Base-by-base conservation (phyloP, 2,329 filamentous ascomycete genomes). In the Aspergillus fructus region DNA sequence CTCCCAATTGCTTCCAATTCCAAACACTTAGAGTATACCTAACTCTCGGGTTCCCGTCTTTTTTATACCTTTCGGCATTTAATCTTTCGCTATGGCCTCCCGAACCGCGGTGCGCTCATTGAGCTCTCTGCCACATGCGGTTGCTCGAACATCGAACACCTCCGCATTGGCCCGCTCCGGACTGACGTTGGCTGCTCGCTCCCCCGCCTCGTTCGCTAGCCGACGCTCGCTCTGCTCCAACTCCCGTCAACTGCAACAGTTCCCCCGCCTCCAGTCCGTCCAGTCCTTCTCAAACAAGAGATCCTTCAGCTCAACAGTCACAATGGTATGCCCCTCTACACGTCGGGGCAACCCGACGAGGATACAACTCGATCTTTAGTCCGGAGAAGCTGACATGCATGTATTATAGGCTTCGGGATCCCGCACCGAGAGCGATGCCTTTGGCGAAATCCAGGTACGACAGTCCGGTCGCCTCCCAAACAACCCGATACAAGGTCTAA, bases 341-440 rank as follows among this genome's bases (percentile, higher is more conserved):
- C 11, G 21, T 12, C 17, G 33, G 34, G 24, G 27, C 13, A 23
- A 11, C 13, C 37, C 17, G 17, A 21, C 19, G 39, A 23, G 13
- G 49, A 30, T 24, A 51, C 19, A 30, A 27, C 15, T 17, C n/a
- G 19, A 8, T 40, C 34, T 39, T 41, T 11, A 21, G 2, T n/a
- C 4, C 13, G 13, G 4, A 40, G 46, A n/a, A 30, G 42, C 56
- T 64, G 47, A 64, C 53, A 41, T 27, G 40, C 39, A 5, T 23
- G 24, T 12, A n/a, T 21, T 59, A 45, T 66, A 76, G 74, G 70
- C 74, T 67, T 66, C 70, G 42, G 69, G 62, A 59, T 89, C 87
- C 64, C 87, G 94, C 78, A 91, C 89, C 71, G 94, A 99, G 81
- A 94, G 86, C 78, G 94, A 99, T 83, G 94, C 94, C 78, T 97